Percentiles rank a stretch among this genome's conserved stretches.
Evolutionary conservation across 305 asterid species (phyloP).

Genomic region (Fraxinus xanthoxyloides): DNA sequence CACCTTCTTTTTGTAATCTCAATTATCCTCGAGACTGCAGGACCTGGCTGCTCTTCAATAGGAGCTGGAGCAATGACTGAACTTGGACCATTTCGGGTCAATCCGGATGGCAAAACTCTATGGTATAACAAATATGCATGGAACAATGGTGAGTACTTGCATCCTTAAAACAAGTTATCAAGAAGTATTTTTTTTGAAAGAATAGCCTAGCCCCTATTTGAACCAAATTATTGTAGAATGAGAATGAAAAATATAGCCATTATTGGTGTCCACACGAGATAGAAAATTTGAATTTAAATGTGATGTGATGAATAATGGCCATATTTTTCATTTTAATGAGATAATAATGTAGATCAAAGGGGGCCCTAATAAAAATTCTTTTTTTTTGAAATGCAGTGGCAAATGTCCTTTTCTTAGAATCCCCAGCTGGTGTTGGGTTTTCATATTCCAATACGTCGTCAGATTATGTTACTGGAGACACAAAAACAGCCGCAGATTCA

Average conservation of each 20-base stretch:
- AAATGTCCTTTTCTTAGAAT: constrained; percentile 54
- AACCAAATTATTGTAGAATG: too few species aligned
- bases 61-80: constrained; percentile 44
- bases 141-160: constrained; percentile 27
- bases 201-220: too few species aligned
- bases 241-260: too few species aligned
- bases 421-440: constrained; percentile 75
- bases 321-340: too few species aligned
- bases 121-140: constrained; percentile 36
- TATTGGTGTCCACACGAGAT: too few species aligned
- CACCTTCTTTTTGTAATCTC: not conserved
- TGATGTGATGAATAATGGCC: too few species aligned
- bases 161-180: not conserved
- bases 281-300: too few species aligned
- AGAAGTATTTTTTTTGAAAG: not conserved
- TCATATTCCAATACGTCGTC: constrained; percentile 51
- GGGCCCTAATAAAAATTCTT: not conserved
- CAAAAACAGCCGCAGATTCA: not conserved
- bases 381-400: constrained; percentile 39
- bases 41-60: constrained; percentile 43
- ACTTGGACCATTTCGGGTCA: constrained; percentile 40
- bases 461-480: constrained; percentile 25
- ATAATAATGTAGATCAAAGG: too few species aligned
- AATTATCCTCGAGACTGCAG: constrained; percentile 8
- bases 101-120: constrained; percentile 38